phyloP scores from a whole-genome alignment of 164 flowering plant species.

The Vitis rotundifolia region DNA sequence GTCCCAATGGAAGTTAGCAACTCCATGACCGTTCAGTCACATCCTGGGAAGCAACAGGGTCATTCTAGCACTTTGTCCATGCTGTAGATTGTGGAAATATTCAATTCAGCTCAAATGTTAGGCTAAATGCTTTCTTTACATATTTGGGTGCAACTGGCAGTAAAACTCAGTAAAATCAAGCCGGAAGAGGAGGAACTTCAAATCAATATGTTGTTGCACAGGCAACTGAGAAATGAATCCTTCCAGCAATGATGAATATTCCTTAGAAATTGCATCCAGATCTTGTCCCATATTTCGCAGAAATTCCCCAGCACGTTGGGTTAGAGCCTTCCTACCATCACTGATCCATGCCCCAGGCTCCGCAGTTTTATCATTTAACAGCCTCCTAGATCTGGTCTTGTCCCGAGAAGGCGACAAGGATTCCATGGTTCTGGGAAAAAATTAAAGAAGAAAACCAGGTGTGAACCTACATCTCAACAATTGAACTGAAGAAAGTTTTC shows the following conservation, averaged over 20 bases:
- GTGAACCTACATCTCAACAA: slow-evolving; percentile 3
- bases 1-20: slow-evolving; percentile 14
- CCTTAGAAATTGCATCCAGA: slow-evolving; percentile 64
- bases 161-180: slow-evolving; percentile 97
- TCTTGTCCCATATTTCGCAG: slow-evolving; percentile 71
- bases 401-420: slow-evolving; percentile 44
- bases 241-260: slow-evolving; percentile 71
- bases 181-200: slow-evolving; percentile 90
- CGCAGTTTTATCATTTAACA: slow-evolving; percentile 31
- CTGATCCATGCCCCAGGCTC: slow-evolving; percentile 63
- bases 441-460: slow-evolving; percentile 11
- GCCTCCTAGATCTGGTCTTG: slow-evolving; percentile 38
- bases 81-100: background rate
- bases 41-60: background rate
- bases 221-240: slow-evolving; percentile 90
- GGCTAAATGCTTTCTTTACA: slow-evolving; percentile 15
- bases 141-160: slow-evolving; percentile 42
- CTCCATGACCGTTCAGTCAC: slow-evolving; percentile 4
- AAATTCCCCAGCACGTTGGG: slow-evolving; percentile 78
- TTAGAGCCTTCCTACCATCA: slow-evolving; percentile 86
- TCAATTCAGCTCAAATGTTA: slow-evolving; percentile 4
- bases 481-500: background rate
- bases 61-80: background rate
- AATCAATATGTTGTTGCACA: slow-evolving; percentile 87
- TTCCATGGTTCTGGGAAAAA: slow-evolving; percentile 41